Conservation (phyloP, 768 basidiomycete genomes). For the Pisolithus orientalis region DNA sequence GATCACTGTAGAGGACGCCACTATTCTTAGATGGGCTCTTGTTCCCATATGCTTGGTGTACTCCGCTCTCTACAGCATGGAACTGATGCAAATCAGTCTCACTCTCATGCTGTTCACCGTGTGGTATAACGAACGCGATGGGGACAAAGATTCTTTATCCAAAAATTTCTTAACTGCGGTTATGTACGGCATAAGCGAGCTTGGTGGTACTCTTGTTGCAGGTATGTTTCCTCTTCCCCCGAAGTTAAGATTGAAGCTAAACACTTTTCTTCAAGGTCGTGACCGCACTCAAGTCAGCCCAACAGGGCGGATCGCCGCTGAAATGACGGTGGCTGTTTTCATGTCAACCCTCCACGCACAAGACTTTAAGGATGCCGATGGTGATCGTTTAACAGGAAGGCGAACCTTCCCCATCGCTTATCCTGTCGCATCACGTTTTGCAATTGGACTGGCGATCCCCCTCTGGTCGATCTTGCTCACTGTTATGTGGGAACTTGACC, state of each 20-base stretch:
- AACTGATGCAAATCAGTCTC: conserved; percentile 29
- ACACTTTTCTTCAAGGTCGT: conserved; percentile 7
- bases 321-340: conserved; percentile 22
- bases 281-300: conserved; percentile 7
- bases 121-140: conserved; percentile 35
- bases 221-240: conserved; percentile 15
- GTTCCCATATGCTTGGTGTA: conserved; percentile 29
- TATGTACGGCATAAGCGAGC: conserved; percentile 28
- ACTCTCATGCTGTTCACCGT: conserved; percentile 20
- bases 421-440: conserved; percentile 21
- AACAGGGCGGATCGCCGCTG: conserved; percentile 15
- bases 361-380: conserved; percentile 33
- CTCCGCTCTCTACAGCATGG: conserved; percentile 30
- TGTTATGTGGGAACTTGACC: conserved; percentile 15
- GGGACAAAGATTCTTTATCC: conserved; percentile 21
- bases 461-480: conserved; percentile 20
- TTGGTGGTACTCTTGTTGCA: conserved; percentile 29
- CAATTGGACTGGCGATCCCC: conserved; percentile 14
- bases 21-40: conserved; percentile 31
- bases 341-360: conserved; percentile 27
- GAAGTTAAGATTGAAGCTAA: neutral
- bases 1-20: conserved; percentile 32
- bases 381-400: conserved; percentile 31
- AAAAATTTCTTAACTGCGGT: conserved; percentile 27
- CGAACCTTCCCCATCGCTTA: conserved; percentile 35